Evolutionary conservation across 2,329 filamentous ascomycete species (phyloP), one percentile per base, ranked within the genome.

Genomic region (Phaeophleospora eucalypticola): DNA sequence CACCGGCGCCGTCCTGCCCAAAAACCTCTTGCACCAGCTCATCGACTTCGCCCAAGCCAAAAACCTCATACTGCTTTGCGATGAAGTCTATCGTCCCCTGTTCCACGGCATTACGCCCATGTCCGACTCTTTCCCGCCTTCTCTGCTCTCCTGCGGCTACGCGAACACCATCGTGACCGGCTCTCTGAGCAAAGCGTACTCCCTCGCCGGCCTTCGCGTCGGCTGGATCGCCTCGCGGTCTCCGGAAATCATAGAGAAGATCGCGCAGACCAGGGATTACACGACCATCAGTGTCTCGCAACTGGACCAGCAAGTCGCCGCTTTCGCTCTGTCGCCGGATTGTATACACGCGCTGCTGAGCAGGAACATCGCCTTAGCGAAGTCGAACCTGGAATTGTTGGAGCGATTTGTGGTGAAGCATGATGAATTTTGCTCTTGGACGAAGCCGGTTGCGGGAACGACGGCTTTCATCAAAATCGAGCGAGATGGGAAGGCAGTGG

Each of bases 281-380:
- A 94, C 87, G 3, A 89, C 86, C 19, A 94, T 94, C 59, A 86
- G 84, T 33, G 87, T 94, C 0, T 87, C 86, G n/a, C 81, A 84
- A 60, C 71, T 95, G 4, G 88, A 94, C 64, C 87, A 95, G 63
- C 78, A 80, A 41, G 75, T 95, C 9, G 89, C 88, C 2, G 78
- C 80, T 20, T 91, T 83, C 60, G 89, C 89, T 0, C 71, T 95
- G 6, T 79, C 79, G 9, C 70, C 78, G 1, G 69, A 73, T 27
- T 83, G 84, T 16, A 78, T 89, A n/a, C 74, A 84, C 52, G 71
- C 68, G 9, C 68, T 89, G 2, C 71, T 87, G 2, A 72, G 69
- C 2, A 73, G 82, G 14, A 89, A 89, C 58, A 76, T 83, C 37
- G 70, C 72, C 19, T 74, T 93, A 2, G 86, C 84, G 3, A 82